Evolutionary conservation across 331 rosid genomes (phyloP).

Genomic region (Malus hybrid): DNA sequence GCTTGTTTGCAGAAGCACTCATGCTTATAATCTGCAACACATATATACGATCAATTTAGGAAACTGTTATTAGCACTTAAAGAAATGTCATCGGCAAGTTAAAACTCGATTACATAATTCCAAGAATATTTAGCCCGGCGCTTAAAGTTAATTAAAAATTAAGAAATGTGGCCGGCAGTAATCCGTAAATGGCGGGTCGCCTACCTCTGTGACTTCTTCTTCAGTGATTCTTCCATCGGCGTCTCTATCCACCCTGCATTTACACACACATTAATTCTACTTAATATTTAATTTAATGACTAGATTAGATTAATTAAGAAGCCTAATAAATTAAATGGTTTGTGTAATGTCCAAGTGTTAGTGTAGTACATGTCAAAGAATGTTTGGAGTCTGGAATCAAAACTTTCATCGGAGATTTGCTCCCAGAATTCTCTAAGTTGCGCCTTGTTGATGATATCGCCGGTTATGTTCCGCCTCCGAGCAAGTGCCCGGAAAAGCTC

Average conservation of each 20-base stretch:
- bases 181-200: not conserved
- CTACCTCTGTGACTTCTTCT: slow-evolving; percentile 74
- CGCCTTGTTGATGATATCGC: slow-evolving; percentile 48
- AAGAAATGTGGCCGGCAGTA: not conserved
- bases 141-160: not conserved
- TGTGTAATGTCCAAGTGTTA: not conserved
- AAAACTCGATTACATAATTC: not conserved
- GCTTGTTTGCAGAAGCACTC: slow-evolving; percentile 79
- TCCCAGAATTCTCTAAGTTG: slow-evolving; percentile 76
- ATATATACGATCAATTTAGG: not conserved
- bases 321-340: not conserved
- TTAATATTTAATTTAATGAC: not conserved
- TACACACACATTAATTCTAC: not conserved
- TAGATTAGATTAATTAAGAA: not conserved
- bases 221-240: slow-evolving; percentile 84
- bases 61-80: too few relatives aligned
- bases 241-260: slow-evolving; percentile 75
- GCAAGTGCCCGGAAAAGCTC: slow-evolving; percentile 73
- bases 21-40: slow-evolving; percentile 61
- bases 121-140: too few relatives aligned
- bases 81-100: too few relatives aligned
- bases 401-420: slow-evolving; percentile 70
- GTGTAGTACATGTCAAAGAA: slow-evolving; percentile 75
- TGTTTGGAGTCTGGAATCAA: slow-evolving; percentile 73
- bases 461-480: slow-evolving; percentile 40